Percentiles rank a stretch among this genome's conserved stretches.
These are phyloP conservation scores for Trametes hirsuta DNA, from an alignment of 1,284 basidiomycete species.

Conservation along the genomic window DNA sequence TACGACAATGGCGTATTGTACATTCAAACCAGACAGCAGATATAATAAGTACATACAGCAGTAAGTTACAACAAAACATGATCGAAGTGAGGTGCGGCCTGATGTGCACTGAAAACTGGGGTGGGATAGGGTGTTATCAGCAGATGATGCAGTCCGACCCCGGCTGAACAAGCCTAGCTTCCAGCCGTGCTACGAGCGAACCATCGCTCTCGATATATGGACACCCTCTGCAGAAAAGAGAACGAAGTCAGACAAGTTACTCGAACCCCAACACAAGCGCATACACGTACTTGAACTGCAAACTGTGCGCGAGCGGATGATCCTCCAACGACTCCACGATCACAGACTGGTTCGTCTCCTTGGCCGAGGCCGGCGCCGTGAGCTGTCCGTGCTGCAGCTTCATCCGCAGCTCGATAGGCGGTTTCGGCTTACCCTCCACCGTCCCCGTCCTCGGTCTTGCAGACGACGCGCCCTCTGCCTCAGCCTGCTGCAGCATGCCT, in stretches of 20 bases:
- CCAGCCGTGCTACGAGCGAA: constrained; percentile 53
- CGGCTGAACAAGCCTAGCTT: constrained; percentile 53
- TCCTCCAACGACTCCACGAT: constrained; percentile 52
- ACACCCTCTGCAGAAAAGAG: constrained; percentile 44
- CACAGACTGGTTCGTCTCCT: constrained; percentile 18
- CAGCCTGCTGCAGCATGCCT: background rate
- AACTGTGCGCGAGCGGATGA: constrained; percentile 44
- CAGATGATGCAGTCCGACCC: constrained; percentile 60
- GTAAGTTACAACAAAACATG: too few species aligned
- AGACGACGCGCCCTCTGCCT: background rate
- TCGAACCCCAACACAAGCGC: background rate
- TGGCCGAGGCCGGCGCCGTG: constrained; percentile 17
- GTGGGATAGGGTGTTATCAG: constrained; percentile 28
- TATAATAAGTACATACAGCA: too few species aligned
- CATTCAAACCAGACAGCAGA: too few species aligned
- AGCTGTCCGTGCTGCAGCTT: constrained; percentile 37
- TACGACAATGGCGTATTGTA: too few species aligned
- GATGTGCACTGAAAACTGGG: too few species aligned
- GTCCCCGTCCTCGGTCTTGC: too few species aligned
- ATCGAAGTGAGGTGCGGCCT: too few species aligned
- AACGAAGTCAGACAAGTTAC: background rate
- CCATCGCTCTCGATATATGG: constrained; percentile 60
- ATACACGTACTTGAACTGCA: constrained; percentile 60
- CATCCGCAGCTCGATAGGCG: constrained; percentile 46
- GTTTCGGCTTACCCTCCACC: constrained; percentile 31